Base-by-base conservation (phyloP, 2,329 filamentous ascomycete genomes). In the Ceratocystis diversiconidia region DNA sequence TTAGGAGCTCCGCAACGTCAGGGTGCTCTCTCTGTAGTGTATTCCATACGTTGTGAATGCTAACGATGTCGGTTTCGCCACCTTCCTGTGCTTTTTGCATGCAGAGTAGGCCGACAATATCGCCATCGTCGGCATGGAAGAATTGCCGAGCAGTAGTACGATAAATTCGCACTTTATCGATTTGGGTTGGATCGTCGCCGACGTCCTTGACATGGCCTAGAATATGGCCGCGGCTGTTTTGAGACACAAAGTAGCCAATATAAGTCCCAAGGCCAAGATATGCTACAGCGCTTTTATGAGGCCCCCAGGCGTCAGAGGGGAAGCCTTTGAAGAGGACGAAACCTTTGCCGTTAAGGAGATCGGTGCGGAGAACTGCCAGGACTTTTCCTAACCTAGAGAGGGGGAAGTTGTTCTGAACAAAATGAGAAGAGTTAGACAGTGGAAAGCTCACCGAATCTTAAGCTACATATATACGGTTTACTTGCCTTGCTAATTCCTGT, bases 311-410 rank as follows among this genome's bases (percentile, higher is more conserved):
- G 55, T 81, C 72, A 0, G 91, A 88, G 0, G 90, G 90, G 73
- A 95, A 86, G 63, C 87, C 85, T 74, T 94, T 95, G 79, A 95
- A 94, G 15, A 95, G 81, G 69, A 94, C 88, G 76, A 95, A 95
- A 17, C 91, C 91, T 72, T 94, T 94, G 69, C 89, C 90, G 72
- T 95, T 83, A 65, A 95, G 75, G 22, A 80, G 74, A 69, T 79
- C 76, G 15, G 74, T 70, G 30, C 78, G 75, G 2, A 79, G 71
- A 1, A 66, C 66, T 5, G 65, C 65, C 10, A 80, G 75, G 22
- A 71, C 68, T 10, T 71, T 73, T 69, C 74, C 71, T 2, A 80
- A 73, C 1, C 69, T 73, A 19, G 77, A 76, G 0, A 80, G 74
- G 3, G 75, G 74, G 70, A 80, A 80, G 73, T 77, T 78, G 60